A percentile compares a stretch with the other conserved stretches of the same genome.
Conservation (phyloP, 768 basidiomycete genomes). For the Chalciporus chontae region DNA sequence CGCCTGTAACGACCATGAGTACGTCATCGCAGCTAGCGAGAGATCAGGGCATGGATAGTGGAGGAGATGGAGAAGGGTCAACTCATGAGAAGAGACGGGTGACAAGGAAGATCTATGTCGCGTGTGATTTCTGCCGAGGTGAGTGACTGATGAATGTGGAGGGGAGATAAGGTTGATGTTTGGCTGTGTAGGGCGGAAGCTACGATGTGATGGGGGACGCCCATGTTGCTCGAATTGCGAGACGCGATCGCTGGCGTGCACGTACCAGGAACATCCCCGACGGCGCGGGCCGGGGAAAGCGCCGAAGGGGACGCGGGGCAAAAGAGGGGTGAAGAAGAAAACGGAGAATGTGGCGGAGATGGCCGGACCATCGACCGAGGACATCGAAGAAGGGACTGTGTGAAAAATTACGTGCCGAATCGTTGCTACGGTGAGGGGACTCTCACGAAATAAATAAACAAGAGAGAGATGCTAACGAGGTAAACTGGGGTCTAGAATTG, state of each 20-base stretch:
- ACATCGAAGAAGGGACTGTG: background rate
- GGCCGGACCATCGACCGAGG: slow-evolving; percentile 23
- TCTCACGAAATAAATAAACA: background rate
- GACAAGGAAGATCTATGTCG: slow-evolving; percentile 40
- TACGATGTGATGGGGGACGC: slow-evolving; percentile 65
- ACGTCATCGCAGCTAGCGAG: slow-evolving; percentile 5
- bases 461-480: background rate
- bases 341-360: slow-evolving; percentile 20
- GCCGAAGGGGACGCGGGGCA: slow-evolving; percentile 53
- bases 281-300: slow-evolving; percentile 77
- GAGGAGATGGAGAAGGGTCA: slow-evolving; percentile 6
- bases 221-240: slow-evolving; percentile 65
- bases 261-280: slow-evolving; percentile 47
- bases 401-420: background rate
- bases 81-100: slow-evolving; percentile 23
- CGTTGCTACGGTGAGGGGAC: background rate
- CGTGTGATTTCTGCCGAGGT: slow-evolving; percentile 81
- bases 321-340: slow-evolving; percentile 34
- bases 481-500: background rate
- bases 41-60: slow-evolving; percentile 18
- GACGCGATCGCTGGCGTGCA: slow-evolving; percentile 49
- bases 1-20: slow-evolving; percentile 4
- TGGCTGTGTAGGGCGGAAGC: slow-evolving; percentile 56
- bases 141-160: slow-evolving; percentile 21
- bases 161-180: background rate